Evolutionary conservation across 2,329 filamentous ascomycete genomes (phyloP).

Genomic region (Ilyonectria sp.): DNA sequence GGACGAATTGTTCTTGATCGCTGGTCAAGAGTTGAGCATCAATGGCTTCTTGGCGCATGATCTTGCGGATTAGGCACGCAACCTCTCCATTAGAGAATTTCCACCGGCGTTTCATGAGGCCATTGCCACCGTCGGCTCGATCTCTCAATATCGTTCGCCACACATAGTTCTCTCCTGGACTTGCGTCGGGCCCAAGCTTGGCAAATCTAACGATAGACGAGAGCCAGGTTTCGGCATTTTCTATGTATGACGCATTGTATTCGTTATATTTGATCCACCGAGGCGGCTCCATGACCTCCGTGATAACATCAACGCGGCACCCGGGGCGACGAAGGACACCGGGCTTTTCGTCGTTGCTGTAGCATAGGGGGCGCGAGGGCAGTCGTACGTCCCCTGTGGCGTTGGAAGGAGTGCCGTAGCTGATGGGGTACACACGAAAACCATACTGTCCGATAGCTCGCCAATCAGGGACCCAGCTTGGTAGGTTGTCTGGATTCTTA

Average conservation of each 20-base stretch:
- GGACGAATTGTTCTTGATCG: neutral
- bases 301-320: neutral
- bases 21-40: neutral
- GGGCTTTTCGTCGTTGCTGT: neutral
- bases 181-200: neutral
- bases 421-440: neutral
- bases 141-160: neutral
- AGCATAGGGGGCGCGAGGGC: too few relatives aligned
- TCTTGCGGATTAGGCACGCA: neutral
- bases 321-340: neutral
- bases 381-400: neutral
- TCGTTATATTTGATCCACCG: neutral
- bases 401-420: neutral
- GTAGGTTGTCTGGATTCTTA: neutral
- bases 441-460: neutral
- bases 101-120: too few relatives aligned
- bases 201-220: neutral
- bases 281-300: neutral
- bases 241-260: neutral
- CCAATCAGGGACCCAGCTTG: conserved; percentile 8
- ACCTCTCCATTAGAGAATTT: neutral
- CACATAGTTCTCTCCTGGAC: neutral
- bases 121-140: neutral
- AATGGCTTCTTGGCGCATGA: neutral
- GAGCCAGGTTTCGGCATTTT: neutral